phyloP scores from a whole-genome alignment of 805 yeast genomes.

The Dipodascopsis tothii region DNA sequence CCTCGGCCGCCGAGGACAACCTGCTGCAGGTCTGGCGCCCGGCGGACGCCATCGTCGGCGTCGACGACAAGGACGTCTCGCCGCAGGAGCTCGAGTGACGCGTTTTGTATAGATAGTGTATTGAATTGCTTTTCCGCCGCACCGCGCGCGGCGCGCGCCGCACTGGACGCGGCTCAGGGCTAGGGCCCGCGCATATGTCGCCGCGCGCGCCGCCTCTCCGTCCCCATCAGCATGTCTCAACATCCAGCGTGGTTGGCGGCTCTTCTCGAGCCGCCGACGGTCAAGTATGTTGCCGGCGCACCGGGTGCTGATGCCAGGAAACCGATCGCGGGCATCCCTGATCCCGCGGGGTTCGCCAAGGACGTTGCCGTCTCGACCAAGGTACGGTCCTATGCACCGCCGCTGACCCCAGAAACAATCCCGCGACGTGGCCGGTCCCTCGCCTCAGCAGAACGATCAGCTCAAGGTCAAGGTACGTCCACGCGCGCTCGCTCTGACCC shows the following conservation, averaged over 20 bases:
- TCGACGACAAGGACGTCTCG: slow-evolving; percentile 35
- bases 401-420: slow-evolving; percentile 16
- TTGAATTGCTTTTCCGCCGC: too few species aligned
- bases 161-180: too few species aligned
- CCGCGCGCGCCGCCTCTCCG: too few species aligned
- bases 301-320: too few species aligned
- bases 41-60: slow-evolving; percentile 39
- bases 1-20: slow-evolving; percentile 68
- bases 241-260: too few species aligned
- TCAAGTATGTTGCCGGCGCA: too few species aligned
- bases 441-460: slow-evolving; percentile 13
- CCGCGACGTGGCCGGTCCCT: slow-evolving; percentile 11
- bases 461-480: slow-evolving; percentile 21
- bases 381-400: not conserved
- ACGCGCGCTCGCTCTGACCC: not conserved
- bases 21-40: slow-evolving; percentile 73
- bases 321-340: slow-evolving; percentile 1
- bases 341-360: slow-evolving; percentile 14
- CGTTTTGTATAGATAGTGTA: too few species aligned
- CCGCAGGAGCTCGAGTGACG: slow-evolving; percentile 24
- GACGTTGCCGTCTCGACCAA: slow-evolving; percentile 12
- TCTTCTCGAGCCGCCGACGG: too few species aligned
- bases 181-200: too few species aligned
- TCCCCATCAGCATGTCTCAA: too few species aligned
- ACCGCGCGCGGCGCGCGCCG: too few species aligned